Conservation (phyloP, 2,329 filamentous ascomycete genomes). For the Epichloe hybrida region DNA sequence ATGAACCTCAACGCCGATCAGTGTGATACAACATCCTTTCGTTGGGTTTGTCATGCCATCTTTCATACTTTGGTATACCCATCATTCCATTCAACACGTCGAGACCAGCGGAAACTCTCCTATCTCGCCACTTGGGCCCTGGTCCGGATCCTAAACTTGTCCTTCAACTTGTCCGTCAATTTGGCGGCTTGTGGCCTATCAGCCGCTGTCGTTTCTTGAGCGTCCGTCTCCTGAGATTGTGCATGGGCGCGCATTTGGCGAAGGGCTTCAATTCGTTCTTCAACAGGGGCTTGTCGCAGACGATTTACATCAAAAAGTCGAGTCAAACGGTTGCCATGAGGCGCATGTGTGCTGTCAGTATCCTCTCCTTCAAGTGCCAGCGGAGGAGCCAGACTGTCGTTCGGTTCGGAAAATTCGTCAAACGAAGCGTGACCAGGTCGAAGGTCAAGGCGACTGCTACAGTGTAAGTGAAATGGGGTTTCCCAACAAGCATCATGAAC, state of each 20-base stretch:
- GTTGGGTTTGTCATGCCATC: neutral
- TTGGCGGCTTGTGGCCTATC: constrained; percentile 27
- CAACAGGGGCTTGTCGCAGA: constrained; percentile 41
- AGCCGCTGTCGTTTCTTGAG: constrained; percentile 15
- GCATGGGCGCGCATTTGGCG: constrained; percentile 25
- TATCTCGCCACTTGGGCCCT: constrained; percentile 23
- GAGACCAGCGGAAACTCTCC: neutral
- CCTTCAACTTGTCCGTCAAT: constrained; percentile 36
- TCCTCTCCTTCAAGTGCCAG: constrained; percentile 27
- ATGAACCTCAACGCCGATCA: neutral
- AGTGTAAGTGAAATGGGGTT: neutral
- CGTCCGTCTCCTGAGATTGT: constrained; percentile 11
- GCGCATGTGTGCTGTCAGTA: constrained; percentile 13
- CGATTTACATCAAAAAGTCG: constrained; percentile 43
- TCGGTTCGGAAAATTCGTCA: constrained; percentile 8
- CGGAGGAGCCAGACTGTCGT: constrained; percentile 25
- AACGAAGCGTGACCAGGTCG: constrained; percentile 22
- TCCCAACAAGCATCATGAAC: neutral
- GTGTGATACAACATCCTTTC: neutral
- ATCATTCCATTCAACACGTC: neutral
- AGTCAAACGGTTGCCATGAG: constrained; percentile 31
- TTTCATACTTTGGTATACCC: neutral
- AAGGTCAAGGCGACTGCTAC: constrained; percentile 39
- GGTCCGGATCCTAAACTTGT: constrained; percentile 39
- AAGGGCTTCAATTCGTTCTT: constrained; percentile 49